Conservation (phyloP, 108 stramenopile species). For the Nitzschia sp. region DNA sequence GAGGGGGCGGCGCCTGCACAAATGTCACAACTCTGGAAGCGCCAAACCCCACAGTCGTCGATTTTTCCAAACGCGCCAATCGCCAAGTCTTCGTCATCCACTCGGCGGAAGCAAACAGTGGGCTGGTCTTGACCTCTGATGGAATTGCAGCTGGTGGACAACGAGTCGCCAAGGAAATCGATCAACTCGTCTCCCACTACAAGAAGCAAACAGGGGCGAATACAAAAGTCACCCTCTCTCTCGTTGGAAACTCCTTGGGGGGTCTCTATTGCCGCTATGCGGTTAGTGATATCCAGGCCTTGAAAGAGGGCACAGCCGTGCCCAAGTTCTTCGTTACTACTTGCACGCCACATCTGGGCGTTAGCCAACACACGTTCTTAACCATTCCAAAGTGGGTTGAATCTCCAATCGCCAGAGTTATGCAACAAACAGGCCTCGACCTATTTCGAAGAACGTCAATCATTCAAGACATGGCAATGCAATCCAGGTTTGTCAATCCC, state of each 20-base stretch:
- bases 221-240: conserved; percentile 35
- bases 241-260: conserved; percentile 81
- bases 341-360: conserved; percentile 80
- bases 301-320: conserved; percentile 3
- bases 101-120: conserved; percentile 61
- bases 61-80: neutral
- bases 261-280: conserved; percentile 81
- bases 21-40: neutral
- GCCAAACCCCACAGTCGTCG: neutral
- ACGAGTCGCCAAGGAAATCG: conserved; percentile 65
- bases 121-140: conserved; percentile 53
- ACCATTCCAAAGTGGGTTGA: conserved; percentile 63
- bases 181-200: conserved; percentile 38
- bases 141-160: conserved; percentile 68
- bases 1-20: neutral
- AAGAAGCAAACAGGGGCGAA: neutral
- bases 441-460: conserved; percentile 60
- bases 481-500: conserved; percentile 56
- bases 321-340: conserved; percentile 73
- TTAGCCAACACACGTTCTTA: conserved; percentile 64
- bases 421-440: conserved; percentile 59
- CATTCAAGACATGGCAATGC: conserved; percentile 48
- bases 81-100: conserved; percentile 51
- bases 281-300: conserved; percentile 39
- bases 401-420: conserved; percentile 42